These are phyloP conservation scores for Apiospora marii DNA, from an alignment of 2,329 filamentous ascomycete genomes.

Conservation along the genomic window DNA sequence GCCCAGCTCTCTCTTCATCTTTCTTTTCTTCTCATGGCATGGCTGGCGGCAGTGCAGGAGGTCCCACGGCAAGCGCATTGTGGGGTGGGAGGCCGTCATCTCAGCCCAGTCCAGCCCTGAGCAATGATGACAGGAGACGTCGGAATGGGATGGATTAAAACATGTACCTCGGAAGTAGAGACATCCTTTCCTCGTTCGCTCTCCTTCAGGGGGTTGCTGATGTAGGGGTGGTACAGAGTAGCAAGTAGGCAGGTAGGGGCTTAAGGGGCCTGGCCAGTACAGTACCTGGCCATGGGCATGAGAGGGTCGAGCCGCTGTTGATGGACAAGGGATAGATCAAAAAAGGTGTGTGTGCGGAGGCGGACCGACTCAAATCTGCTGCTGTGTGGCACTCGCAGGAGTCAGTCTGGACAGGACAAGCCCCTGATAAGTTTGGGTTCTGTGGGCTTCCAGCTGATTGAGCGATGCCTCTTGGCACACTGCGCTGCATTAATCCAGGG, in stretches of 20 bases:
- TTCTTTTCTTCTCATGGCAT: not conserved
- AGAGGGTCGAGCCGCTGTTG: slow-evolving; percentile 15
- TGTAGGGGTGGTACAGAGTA: slow-evolving; percentile 9
- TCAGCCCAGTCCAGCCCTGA: slow-evolving; percentile 21
- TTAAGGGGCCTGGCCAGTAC: slow-evolving; percentile 1
- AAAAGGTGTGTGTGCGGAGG: slow-evolving; percentile 20
- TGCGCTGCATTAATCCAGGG: slow-evolving; percentile 21
- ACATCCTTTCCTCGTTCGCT: not conserved
- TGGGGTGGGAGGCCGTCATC: slow-evolving; percentile 12
- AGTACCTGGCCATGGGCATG: not conserved
- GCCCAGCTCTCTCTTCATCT: not conserved
- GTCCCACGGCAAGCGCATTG: slow-evolving; percentile 4
- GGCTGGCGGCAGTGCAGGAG: slow-evolving; percentile 17
- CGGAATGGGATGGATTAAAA: slow-evolving; percentile 10
- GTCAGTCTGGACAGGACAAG: slow-evolving; percentile 15
- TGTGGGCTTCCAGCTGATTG: slow-evolving; percentile 17
- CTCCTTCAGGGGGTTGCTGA: slow-evolving; percentile 5
- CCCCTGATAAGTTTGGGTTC: slow-evolving; percentile 18
- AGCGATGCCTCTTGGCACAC: slow-evolving; percentile 15
- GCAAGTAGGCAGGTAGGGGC: not conserved
- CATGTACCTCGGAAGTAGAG: slow-evolving; percentile 16
- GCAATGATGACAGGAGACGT: slow-evolving; percentile 19
- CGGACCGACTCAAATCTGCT: slow-evolving; percentile 19
- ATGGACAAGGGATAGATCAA: slow-evolving; percentile 17
- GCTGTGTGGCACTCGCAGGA: slow-evolving; percentile 17